Percentiles rank a stretch among this genome's conserved stretches.
Conservation (phyloP, 768 basidiomycete species). For the Phylloporus sp. region DNA sequence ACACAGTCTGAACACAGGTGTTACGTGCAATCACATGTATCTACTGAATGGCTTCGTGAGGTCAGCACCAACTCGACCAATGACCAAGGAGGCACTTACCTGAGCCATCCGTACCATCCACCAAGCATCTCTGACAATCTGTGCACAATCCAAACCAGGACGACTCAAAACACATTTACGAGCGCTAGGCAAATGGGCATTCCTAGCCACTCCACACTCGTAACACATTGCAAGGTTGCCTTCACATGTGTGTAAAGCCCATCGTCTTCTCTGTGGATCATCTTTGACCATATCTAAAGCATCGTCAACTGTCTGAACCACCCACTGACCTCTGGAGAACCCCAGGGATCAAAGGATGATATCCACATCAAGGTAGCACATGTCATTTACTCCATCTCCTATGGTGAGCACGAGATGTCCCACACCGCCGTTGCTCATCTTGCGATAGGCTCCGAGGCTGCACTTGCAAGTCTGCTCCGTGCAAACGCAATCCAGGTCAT, state of each 20-base stretch:
- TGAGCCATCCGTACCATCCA: too few species aligned
- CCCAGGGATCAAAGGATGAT: conserved; percentile 42
- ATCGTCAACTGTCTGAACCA: conserved; percentile 60
- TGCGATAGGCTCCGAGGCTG: conserved; percentile 57
- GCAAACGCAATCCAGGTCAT: conserved; percentile 58
- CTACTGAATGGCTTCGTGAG: too few species aligned
- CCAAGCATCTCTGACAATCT: too few species aligned
- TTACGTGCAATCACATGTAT: too few species aligned
- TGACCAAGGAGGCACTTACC: too few species aligned
- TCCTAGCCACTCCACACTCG: too few species aligned
- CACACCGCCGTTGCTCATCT: neutral
- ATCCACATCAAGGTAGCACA: conserved; percentile 72
- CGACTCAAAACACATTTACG: too few species aligned
- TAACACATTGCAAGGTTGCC: too few species aligned
- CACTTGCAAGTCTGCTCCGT: conserved; percentile 53
- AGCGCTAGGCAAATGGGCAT: too few species aligned
- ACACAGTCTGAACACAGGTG: too few species aligned
- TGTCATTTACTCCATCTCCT: conserved; percentile 68
- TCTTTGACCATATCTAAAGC: conserved; percentile 35
- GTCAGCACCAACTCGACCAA: too few species aligned
- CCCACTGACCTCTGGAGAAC: conserved; percentile 28
- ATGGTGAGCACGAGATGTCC: conserved; percentile 39
- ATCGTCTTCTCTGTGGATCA: neutral
- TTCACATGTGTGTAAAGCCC: conserved; percentile 48
- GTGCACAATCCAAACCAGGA: too few species aligned